phyloP scores from a whole-genome alignment of 1,284 basidiomycete genomes.

The Hemileia vastatrix region DNA sequence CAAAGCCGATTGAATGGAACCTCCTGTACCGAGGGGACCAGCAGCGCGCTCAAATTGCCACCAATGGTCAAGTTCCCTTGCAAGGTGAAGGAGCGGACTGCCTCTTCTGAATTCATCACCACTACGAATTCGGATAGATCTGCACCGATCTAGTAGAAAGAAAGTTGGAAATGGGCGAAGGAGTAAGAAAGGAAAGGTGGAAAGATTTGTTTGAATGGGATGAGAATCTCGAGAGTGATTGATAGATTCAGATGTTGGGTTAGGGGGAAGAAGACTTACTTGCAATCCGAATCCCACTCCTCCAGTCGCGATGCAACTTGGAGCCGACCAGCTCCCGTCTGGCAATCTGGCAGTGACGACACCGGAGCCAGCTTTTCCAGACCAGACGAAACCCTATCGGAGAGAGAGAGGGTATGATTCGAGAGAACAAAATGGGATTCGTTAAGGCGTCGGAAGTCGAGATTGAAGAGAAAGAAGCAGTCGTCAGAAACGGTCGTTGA shows the following conservation, averaged over 20 bases:
- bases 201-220: conserved; percentile 13
- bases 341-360: conserved; percentile 86
- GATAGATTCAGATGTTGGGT: neutral
- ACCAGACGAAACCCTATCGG: conserved; percentile 92
- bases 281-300: conserved; percentile 85
- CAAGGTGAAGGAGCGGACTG: conserved; percentile 83
- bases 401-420: neutral
- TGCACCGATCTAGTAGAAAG: conserved; percentile 59
- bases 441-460: neutral
- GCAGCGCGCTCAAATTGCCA: conserved; percentile 53
- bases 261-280: conserved; percentile 56
- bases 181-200: conserved; percentile 3
- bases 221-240: neutral
- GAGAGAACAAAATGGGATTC: neutral
- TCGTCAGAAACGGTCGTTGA: neutral
- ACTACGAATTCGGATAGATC: conserved; percentile 57
- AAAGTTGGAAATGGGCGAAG: conserved; percentile 47
- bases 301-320: conserved; percentile 93
- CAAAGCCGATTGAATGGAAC: conserved; percentile 71
- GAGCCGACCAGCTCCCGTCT: conserved; percentile 94
- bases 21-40: conserved; percentile 89
- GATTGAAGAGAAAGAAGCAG: neutral
- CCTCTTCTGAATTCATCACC: conserved; percentile 91
- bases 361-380: conserved; percentile 87
- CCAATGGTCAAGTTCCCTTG: conserved; percentile 95